Percentiles rank a stretch among this genome's conserved stretches.
These are phyloP conservation scores for Papiliotrema laurentii DNA, from an alignment of 1,284 basidiomycete species.

Conservation along the genomic window DNA sequence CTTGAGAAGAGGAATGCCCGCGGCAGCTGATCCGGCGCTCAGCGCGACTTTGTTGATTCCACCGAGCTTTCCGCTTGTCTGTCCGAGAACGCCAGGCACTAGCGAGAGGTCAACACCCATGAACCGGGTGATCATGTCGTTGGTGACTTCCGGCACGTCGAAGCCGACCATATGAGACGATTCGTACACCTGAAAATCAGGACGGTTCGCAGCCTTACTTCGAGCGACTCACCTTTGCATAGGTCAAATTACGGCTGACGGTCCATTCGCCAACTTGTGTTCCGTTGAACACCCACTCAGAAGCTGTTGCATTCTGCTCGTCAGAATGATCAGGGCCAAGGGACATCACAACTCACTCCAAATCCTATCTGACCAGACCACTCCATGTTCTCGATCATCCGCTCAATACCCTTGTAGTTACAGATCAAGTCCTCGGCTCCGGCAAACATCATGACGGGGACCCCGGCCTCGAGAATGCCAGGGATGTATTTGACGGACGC, in stretches of 20 bases:
- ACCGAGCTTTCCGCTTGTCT: conserved; percentile 42
- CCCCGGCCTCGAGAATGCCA: conserved; percentile 62
- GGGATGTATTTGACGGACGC: conserved; percentile 78
- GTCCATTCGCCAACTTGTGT: conserved; percentile 86
- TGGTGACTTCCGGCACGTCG: conserved; percentile 79
- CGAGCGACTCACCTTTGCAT: conserved; percentile 63
- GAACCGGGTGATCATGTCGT: conserved; percentile 98
- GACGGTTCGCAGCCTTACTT: neutral
- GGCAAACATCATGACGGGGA: conserved; percentile 85
- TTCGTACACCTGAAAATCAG: conserved; percentile 51
- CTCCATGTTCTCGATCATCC: conserved; percentile 70
- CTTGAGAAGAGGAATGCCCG: conserved; percentile 57
- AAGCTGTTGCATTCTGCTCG: conserved; percentile 63
- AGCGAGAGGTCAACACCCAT: conserved; percentile 81
- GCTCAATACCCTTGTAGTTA: conserved; percentile 87
- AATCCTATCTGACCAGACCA: conserved; percentile 86
- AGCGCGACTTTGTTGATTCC: conserved; percentile 35
- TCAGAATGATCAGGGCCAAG: neutral
- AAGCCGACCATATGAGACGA: conserved; percentile 91
- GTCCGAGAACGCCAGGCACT: conserved; percentile 67
- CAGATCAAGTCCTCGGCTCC: conserved; percentile 96
- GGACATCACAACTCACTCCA: conserved; percentile 57
- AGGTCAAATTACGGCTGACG: conserved; percentile 82
- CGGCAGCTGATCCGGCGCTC: conserved; percentile 27
- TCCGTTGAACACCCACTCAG: conserved; percentile 73